Conservation (phyloP, 2,329 filamentous ascomycete genomes). For the Stenocarpella maydis region DNA sequence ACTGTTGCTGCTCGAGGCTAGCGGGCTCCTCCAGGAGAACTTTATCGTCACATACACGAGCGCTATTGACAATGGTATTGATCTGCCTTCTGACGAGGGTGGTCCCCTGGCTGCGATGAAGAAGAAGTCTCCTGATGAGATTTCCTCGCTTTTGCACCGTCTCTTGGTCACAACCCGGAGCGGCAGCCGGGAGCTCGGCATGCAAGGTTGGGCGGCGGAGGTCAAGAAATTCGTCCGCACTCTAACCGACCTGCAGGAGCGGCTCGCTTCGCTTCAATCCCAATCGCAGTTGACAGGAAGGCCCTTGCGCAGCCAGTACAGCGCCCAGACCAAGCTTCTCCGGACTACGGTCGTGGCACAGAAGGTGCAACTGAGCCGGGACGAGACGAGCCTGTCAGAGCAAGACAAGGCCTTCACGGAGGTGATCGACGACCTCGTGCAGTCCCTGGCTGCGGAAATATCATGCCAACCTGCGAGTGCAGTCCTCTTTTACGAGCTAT, state of each 20-base stretch:
- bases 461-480: constrained; percentile 50
- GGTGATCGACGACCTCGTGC: constrained; percentile 65
- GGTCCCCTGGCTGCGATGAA: constrained; percentile 66
- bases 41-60: constrained; percentile 68
- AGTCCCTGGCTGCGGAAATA: constrained; percentile 52
- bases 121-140: constrained; percentile 63
- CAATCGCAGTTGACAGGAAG: constrained; percentile 54
- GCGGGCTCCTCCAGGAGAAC: constrained; percentile 46
- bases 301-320: constrained; percentile 77
- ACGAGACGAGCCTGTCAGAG: constrained; percentile 74
- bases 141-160: constrained; percentile 51
- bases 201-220: constrained; percentile 46
- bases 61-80: constrained; percentile 64
- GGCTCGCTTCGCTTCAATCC: constrained; percentile 56
- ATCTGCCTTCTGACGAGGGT: constrained; percentile 57
- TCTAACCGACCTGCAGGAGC: constrained; percentile 49
- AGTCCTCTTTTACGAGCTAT: constrained; percentile 73
- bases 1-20: constrained; percentile 55
- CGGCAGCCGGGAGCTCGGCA: constrained; percentile 49
- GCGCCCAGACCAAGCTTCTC: constrained; percentile 72
- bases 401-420: constrained; percentile 76
- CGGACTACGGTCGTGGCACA: constrained; percentile 83
- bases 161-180: constrained; percentile 49
- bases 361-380: constrained; percentile 80
- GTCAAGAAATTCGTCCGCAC: constrained; percentile 2